Evolutionary conservation across 768 basidiomycete genomes (phyloP).

Genomic region (Boletus huronensis): DNA sequence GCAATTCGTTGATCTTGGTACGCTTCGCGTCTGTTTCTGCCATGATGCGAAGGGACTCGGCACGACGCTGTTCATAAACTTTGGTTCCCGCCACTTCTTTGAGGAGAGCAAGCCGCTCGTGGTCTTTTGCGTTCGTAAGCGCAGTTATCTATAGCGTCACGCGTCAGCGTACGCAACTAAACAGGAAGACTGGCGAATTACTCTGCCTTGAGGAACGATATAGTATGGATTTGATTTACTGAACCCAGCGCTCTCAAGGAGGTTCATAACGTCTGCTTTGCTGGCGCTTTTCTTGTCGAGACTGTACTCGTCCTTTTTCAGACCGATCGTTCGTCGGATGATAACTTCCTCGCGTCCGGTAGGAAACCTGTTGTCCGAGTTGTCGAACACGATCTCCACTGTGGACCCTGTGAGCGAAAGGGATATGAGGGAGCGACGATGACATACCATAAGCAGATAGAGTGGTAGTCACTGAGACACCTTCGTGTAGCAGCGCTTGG

Average conservation of each 20-base stretch:
- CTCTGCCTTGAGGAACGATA: slow-evolving; percentile 96
- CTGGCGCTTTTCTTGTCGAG: slow-evolving; percentile 92
- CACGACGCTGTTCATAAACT: slow-evolving; percentile 91
- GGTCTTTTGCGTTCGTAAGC: slow-evolving; percentile 95
- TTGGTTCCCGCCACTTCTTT: slow-evolving; percentile 99
- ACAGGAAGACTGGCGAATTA: slow-evolving; percentile 37
- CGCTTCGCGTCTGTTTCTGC: slow-evolving; percentile 93
- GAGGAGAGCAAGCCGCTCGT: slow-evolving; percentile 87
- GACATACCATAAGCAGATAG: slow-evolving; percentile 82
- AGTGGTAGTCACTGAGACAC: slow-evolving; percentile 81
- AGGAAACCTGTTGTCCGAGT: slow-evolving; percentile 89
- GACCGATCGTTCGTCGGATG: slow-evolving; percentile 88
- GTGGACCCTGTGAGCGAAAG: not conserved
- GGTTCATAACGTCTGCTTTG: slow-evolving; percentile 97
- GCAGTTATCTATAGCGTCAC: slow-evolving; percentile 71
- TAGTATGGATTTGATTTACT: slow-evolving; percentile 99
- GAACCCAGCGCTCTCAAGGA: slow-evolving; percentile 95
- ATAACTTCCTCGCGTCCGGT: slow-evolving; percentile 86
- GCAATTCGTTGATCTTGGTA: slow-evolving; percentile 83
- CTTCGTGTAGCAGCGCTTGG: slow-evolving; percentile 90
- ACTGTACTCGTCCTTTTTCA: slow-evolving; percentile 99
- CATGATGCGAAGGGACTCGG: slow-evolving; percentile 95
- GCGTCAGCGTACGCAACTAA: slow-evolving; percentile 8
- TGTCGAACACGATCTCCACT: slow-evolving; percentile 95
- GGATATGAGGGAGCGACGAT: not conserved